Evolutionary conservation across 1,284 basidiomycete species (phyloP), one percentile per base, ranked within the genome.

Genomic region (Papiliotrema nemorosa): DNA sequence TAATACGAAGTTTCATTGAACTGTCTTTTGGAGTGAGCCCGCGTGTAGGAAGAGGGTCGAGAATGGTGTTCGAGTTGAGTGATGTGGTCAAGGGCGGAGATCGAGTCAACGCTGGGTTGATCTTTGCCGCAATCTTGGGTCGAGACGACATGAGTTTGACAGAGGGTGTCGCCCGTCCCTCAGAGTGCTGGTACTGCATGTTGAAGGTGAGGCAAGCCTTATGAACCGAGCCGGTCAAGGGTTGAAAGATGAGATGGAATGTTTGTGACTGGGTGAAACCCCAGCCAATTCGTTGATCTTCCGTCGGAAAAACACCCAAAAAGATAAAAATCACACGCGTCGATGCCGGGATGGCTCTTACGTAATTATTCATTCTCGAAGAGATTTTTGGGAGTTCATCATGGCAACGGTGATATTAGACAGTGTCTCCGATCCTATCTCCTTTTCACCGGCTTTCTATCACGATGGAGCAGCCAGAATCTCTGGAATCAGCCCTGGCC

Each of bases 401-500:
- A n/a, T n/a, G n/a, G n/a, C n/a, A n/a, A n/a, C n/a, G n/a, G n/a
- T n/a, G n/a, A n/a, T n/a, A n/a, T n/a, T n/a, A n/a, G n/a, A n/a
- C n/a, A n/a, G n/a, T n/a, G 16, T 16, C 31, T 33, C 31, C 31
- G 10, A 33, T 24, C 26, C 41, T 10, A 22, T 18, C 14, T 5
- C n/a, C n/a, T n/a, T n/a, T n/a, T n/a, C n/a, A 16, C 13, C 41
- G 24, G 10, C 12, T 43, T 21, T 13, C 5, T 18, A 24, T 29
- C 4, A 40, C 65, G 29, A 40, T 49, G 47, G 57, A 55, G 21
- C 36, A 56, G 41, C 50, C 41, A 25, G 56, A 53, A 47, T 47
- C 63, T 9, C 67, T 75, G 45, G 62, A 62, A 31, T 64, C 62
- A 16, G 82, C 83, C 22, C 79, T 96, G 44, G 78, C 82, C 55